Conservation (phyloP, 352 stramenopile species). For the Pythium periplocum region DNA sequence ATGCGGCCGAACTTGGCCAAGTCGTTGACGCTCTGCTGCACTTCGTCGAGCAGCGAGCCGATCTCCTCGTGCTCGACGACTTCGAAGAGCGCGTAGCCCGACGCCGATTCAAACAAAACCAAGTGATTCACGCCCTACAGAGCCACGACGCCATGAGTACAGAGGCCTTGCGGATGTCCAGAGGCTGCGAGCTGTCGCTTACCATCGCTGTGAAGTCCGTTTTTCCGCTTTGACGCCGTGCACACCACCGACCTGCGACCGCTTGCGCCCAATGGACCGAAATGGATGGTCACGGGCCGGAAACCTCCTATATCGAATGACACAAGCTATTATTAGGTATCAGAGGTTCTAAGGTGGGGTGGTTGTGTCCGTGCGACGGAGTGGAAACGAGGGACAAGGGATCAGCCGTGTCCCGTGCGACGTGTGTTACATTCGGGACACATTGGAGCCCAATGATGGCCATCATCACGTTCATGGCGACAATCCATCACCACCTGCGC, state of each 20-base stretch:
- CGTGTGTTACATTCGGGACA: not conserved
- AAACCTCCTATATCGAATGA: slow-evolving; percentile 19
- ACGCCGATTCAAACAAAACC: slow-evolving; percentile 97
- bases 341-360: slow-evolving; percentile 2
- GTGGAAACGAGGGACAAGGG: too few species aligned
- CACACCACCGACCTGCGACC: not conserved
- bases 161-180: not conserved
- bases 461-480: not conserved
- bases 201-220: not conserved
- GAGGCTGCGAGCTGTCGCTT: not conserved
- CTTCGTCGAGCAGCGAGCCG: slow-evolving; percentile 74
- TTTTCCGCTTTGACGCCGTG: slow-evolving; percentile 7
- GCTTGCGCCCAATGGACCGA: not conserved
- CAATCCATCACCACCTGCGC: too few species aligned
- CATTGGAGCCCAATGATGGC: not conserved
- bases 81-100: slow-evolving; percentile 98
- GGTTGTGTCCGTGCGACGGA: too few species aligned
- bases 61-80: slow-evolving; percentile 98
- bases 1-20: slow-evolving; percentile 94
- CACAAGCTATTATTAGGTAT: slow-evolving; percentile 1
- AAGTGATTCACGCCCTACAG: slow-evolving; percentile 67
- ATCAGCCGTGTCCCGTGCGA: slow-evolving; percentile 10
- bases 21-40: slow-evolving; percentile 92
- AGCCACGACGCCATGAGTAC: slow-evolving; percentile 2
- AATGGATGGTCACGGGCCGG: slow-evolving; percentile 25